Percentiles rank a stretch among this genome's conserved stretches.
Evolutionary conservation across 345 rosid genomes (phyloP).

Genomic region (Trapa bicornis): DNA sequence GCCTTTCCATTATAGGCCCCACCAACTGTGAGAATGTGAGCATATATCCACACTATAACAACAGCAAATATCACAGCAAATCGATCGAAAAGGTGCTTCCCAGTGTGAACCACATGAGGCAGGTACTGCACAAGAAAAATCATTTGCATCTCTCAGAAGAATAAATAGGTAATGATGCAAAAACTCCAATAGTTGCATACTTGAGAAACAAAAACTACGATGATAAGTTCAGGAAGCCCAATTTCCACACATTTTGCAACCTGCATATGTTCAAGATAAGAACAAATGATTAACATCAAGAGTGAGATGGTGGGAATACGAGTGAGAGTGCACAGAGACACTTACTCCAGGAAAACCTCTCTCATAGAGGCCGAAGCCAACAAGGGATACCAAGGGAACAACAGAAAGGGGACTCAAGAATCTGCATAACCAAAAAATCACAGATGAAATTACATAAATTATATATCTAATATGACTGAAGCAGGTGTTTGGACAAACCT

Average conservation of each 20-base stretch:
- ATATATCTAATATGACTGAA: not conserved
- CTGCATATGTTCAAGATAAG: conserved; percentile 21
- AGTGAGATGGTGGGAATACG: conserved; percentile 2
- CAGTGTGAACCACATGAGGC: conserved; percentile 54
- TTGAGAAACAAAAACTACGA: conserved; percentile 78
- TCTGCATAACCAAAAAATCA: conserved; percentile 25
- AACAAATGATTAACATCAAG: not conserved
- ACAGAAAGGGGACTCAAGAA: conserved; percentile 89
- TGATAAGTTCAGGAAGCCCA: conserved; percentile 77
- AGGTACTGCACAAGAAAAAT: conserved; percentile 54
- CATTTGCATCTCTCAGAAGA: not conserved
- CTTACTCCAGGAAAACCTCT: conserved; percentile 92
- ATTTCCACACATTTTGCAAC: conserved; percentile 95
- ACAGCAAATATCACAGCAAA: conserved; percentile 76
- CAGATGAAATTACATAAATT: not conserved
- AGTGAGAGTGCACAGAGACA: conserved; percentile 3
- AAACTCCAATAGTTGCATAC: conserved; percentile 16
- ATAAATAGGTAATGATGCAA: not conserved
- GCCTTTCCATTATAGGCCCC: conserved; percentile 75
- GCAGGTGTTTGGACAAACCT: conserved; percentile 37
- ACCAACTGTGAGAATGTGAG: conserved; percentile 87
- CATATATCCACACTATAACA: conserved; percentile 85
- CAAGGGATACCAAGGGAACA: conserved; percentile 83
- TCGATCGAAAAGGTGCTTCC: conserved; percentile 54
- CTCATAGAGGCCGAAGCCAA: conserved; percentile 91